Evolutionary conservation across 305 asterid genomes (phyloP).

Genomic region (Fraxinus greggii): DNA sequence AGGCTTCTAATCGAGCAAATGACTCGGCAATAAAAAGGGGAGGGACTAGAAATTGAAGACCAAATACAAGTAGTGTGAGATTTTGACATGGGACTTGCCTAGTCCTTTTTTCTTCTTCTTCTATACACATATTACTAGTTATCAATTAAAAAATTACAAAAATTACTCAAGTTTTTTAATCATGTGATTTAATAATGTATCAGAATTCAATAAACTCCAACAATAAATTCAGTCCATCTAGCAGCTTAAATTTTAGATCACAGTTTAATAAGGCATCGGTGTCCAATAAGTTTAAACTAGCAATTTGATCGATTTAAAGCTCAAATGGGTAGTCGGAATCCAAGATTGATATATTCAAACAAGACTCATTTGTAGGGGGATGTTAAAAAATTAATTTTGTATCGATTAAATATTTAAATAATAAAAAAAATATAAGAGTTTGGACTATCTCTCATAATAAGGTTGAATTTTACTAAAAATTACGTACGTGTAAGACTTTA

Average conservation of each 20-base stretch:
- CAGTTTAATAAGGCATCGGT: too few species aligned
- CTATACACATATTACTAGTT: neutral
- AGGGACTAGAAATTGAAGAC: neutral
- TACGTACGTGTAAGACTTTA: neutral
- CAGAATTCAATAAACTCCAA: neutral
- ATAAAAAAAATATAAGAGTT: too few species aligned
- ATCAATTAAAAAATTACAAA: neutral
- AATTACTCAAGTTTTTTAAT: neutral
- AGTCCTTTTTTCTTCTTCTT: neutral
- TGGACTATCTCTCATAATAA: too few species aligned
- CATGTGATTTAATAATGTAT: neutral
- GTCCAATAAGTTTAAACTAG: too few species aligned
- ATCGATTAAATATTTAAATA: neutral
- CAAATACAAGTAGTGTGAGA: neutral
- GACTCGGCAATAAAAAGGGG: conserved; percentile 4
- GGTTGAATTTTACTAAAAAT: neutral
- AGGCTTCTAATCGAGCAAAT: neutral
- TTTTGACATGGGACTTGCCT: conserved; percentile 1
- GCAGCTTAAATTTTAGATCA: neutral
- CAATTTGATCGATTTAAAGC: neutral
- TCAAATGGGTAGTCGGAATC: neutral
- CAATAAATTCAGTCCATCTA: neutral
- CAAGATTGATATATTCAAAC: neutral
- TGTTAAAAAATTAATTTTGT: neutral
- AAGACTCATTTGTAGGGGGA: neutral